These are phyloP conservation scores for Diutina ranongensis DNA, from an alignment of 1,139 yeast species.

Conservation along the genomic window DNA sequence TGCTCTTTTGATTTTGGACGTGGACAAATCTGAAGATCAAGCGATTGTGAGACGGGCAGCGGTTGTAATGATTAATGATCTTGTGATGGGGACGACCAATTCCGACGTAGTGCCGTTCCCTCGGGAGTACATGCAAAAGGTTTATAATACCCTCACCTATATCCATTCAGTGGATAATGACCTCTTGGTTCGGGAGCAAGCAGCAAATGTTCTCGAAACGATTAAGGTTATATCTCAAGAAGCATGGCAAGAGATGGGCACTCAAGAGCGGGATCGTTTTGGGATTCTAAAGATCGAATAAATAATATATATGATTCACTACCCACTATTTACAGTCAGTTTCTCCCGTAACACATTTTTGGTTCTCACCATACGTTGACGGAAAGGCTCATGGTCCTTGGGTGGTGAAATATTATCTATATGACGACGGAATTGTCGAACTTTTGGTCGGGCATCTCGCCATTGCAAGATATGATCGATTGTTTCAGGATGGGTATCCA, in stretches of 20 bases:
- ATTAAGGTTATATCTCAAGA: constrained; percentile 24
- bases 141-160: constrained; percentile 33
- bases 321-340: background rate
- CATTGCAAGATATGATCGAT: constrained; percentile 19
- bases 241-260: background rate
- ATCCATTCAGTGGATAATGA: constrained; percentile 39
- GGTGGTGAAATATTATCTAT: background rate
- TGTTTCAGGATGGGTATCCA: constrained; percentile 25
- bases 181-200: constrained; percentile 48
- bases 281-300: background rate
- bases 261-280: background rate
- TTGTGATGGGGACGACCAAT: constrained; percentile 35
- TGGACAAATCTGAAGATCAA: constrained; percentile 35
- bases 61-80: constrained; percentile 54
- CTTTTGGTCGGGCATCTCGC: constrained; percentile 13
- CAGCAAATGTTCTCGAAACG: constrained; percentile 29
- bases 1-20: constrained; percentile 58
- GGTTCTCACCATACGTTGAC: background rate
- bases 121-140: constrained; percentile 27
- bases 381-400: background rate
- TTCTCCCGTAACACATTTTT: background rate
- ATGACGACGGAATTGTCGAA: constrained; percentile 14
- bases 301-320: no score
- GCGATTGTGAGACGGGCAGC: constrained; percentile 67
- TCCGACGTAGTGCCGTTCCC: constrained; percentile 40